Evolutionary conservation across 139 green algal species (phyloP).

Genomic region (Mychonastes homosphaera): DNA sequence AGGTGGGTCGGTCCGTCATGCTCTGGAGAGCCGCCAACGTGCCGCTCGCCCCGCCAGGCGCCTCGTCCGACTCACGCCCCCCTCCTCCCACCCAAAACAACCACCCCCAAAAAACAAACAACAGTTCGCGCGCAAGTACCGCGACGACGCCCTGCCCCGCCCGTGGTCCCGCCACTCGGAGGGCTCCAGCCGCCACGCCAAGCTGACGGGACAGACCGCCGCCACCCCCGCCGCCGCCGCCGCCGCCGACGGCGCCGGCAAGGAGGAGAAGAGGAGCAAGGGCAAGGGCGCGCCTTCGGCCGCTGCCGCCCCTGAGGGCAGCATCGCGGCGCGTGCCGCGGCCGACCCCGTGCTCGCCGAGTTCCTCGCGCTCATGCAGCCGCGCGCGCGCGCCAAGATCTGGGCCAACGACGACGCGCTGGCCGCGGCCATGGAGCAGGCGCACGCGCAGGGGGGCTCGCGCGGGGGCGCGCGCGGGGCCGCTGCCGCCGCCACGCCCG

Average conservation of each 20-base stretch:
- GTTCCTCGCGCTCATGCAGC: constrained; percentile 87
- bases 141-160: constrained; percentile 33
- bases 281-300: background rate
- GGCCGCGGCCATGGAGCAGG: too few relatives aligned
- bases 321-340: constrained; percentile 1
- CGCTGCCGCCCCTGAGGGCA: background rate
- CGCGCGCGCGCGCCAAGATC: constrained; percentile 52
- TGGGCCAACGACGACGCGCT: constrained; percentile 81
- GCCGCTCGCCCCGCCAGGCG: too few relatives aligned
- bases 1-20: constrained; percentile 38
- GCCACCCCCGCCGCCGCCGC: constrained; percentile 11
- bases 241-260: constrained; percentile 14
- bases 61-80: background rate
- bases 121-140: constrained; percentile 58
- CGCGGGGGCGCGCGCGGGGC: background rate
- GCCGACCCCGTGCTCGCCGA: constrained; percentile 74
- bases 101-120: too few relatives aligned
- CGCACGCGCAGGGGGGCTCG: background rate
- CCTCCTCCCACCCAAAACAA: background rate
- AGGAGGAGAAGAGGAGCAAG: constrained; percentile 10
- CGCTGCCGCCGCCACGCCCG: background rate
- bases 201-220: constrained; percentile 3
- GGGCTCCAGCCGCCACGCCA: constrained; percentile 32
- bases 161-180: constrained; percentile 86
- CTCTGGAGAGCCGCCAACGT: constrained; percentile 5